Evolutionary conservation across 164 flowering plant genomes (phyloP), one percentile per base, ranked within the genome.

Genomic region (Vitis riparia): DNA sequence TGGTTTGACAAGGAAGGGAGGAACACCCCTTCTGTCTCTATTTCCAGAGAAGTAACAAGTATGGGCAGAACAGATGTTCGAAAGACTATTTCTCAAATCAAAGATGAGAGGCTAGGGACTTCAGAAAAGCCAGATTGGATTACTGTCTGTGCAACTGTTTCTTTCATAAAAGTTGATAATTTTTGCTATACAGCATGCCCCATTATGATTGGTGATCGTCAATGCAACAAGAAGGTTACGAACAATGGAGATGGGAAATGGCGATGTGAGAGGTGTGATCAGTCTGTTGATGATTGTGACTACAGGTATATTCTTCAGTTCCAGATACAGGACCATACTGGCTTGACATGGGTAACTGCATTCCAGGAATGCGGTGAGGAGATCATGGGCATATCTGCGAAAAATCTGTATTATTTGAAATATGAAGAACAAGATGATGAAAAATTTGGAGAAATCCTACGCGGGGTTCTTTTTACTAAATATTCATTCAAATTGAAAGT

Each of bases 71-170:
- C 75, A 62, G 99, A 91, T 66, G 69, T 71, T 13, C 84, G 94
- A 17, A 96, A 93, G 73, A 84, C 90, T 32, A 73, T 96, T 57
- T 80, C 94, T 44, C 98, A 92, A 68, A 96, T 96, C 60, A 93
- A 93, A 81, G 94, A 91, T 73, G 99, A 94, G 78, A 85, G 70
- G 67, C 81, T 96, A 16, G 99, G 99, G 49, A 91, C 94, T 63
- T 87, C 94, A 13, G 98, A 93, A 75, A 96, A 94, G 84, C 93
- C 99, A 7, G 99, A 96, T 78, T 93, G 96, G 97, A 92, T 96
- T 19, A 86, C 88, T 7, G 88, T 94, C 11, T 67, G 75, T 76
- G 98, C 86, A 0, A 80, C 87, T 29, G 70, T 92, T 69, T 72
- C 87, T 59, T 91, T 81, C 60, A 70, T 94, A 12, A 93, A 91